Percentiles rank a stretch among this genome's conserved stretches.
Conservation (phyloP, 768 basidiomycete genomes). For the Phaeolepiota aurea region DNA sequence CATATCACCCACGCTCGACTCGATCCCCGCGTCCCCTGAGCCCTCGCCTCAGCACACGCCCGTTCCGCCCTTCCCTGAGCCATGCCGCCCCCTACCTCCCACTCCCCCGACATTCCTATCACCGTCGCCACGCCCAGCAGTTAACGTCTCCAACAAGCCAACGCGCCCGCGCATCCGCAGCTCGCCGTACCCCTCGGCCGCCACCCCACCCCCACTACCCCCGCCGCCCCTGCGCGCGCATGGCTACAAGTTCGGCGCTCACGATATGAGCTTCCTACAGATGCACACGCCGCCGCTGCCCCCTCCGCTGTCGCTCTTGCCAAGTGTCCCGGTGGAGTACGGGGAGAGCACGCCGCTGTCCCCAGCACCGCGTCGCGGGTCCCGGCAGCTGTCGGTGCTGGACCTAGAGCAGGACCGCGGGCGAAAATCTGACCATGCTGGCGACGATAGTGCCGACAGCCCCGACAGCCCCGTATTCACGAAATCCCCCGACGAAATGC, state of each 20-base stretch:
- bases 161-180: conserved; percentile 16
- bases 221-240: conserved; percentile 37
- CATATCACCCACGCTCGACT: conserved; percentile 16
- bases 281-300: conserved; percentile 35
- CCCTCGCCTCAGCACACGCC: conserved; percentile 16
- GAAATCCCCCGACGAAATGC: not conserved
- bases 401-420: conserved; percentile 8
- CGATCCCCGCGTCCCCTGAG: conserved; percentile 39
- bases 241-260: conserved; percentile 38
- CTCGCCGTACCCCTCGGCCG: conserved; percentile 11
- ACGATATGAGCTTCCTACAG: conserved; percentile 58
- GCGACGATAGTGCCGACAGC: not conserved
- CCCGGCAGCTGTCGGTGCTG: conserved; percentile 32
- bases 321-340: conserved; percentile 11
- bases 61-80: conserved; percentile 31
- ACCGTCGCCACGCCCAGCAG: conserved; percentile 59
- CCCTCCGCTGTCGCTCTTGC: conserved; percentile 18
- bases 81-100: conserved; percentile 35
- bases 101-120: conserved; percentile 23
- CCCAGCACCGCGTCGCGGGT: conserved; percentile 57
- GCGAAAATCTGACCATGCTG: not conserved
- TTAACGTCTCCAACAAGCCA: conserved; percentile 7
- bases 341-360: conserved; percentile 35
- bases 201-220: conserved; percentile 6
- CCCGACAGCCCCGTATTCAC: not conserved